Percentiles rank a stretch among this genome's conserved stretches.
Conservation (phyloP, 1,284 basidiomycete species). For the Rhodotorula sp. region DNA sequence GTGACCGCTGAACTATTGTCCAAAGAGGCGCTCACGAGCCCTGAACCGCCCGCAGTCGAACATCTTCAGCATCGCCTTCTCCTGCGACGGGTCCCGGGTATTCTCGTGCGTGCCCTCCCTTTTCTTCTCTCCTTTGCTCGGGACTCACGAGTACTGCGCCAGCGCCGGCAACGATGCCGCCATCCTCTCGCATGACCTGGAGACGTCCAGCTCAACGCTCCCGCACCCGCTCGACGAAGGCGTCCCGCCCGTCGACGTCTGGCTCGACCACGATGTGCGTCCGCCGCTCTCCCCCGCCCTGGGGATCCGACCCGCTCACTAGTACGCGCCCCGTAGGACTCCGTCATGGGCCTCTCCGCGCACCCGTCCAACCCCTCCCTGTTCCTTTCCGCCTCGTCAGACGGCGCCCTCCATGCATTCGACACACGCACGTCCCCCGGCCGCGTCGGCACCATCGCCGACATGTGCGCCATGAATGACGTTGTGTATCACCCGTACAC, state of each 20-base stretch:
- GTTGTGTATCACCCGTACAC: conserved; percentile 64
- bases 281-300: background rate
- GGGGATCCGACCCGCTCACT: conserved; percentile 18
- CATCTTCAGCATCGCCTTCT: conserved; percentile 69
- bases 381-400: conserved; percentile 69
- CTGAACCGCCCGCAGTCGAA: conserved; percentile 57
- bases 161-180: conserved; percentile 66
- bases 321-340: conserved; percentile 22
- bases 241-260: conserved; percentile 10
- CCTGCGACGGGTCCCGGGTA: conserved; percentile 63
- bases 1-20: conserved; percentile 49
- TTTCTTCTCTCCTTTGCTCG: background rate
- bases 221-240: background rate
- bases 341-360: conserved; percentile 35
- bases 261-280: conserved; percentile 30
- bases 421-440: conserved; percentile 14
- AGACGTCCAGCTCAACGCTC: conserved; percentile 6
- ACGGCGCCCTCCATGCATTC: conserved; percentile 59
- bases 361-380: conserved; percentile 63
- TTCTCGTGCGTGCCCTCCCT: conserved; percentile 59
- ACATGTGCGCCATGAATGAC: conserved; percentile 50
- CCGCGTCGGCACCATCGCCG: conserved; percentile 12
- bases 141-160: conserved; percentile 15
- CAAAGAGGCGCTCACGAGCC: conserved; percentile 53
- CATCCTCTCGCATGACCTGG: conserved; percentile 53